Base-by-base conservation (phyloP, 2,329 filamentous ascomycete species). In the Pestalotiopsis sp. region DNA sequence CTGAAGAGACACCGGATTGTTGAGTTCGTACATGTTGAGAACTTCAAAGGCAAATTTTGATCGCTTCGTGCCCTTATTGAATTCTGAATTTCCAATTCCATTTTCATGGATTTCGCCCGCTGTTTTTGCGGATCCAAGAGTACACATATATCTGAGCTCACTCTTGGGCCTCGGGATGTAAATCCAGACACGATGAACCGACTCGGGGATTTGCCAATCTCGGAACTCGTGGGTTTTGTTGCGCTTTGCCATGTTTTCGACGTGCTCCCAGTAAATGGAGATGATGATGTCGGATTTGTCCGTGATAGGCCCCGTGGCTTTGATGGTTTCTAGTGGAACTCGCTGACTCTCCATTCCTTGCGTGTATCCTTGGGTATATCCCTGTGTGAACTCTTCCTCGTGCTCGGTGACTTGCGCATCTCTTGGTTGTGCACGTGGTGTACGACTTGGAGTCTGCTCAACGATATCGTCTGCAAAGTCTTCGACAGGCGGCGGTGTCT, bases 141-240 rank as follows among this genome's bases (percentile, higher is more conserved):
- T 81, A 14, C 87, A 88, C 83, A 91, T 88, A 73, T 90, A 90
- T 65, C 80, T 84, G 9, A 91, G 76, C 66, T 85, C 77, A n/a
- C 77, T 81, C 10, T 77, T 73, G 0, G 81, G 85, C 39, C 73
- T 78, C 17, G 80, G 86, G 17, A 82, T 81, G 70, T 89, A 89
- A 17, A 91, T 80, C 89, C 89, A 92, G 71, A 90, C 82, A n/a
- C 89, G 87, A 20, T 77, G 80, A 4, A 90, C 86, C 17, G 83
- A 80, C 3, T 79, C 74, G 1, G 88, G 86, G 24, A 91, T 83
- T 62, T 81, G 83, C 78, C 86, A 90, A 17, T 79, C 77, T 57
- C 88, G 82, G 68, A 86, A 85, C 65, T 91, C 82, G 72, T 89
- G 83, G 66, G 87, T 81, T 66, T 85, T 85, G 2, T 76, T 78